phyloP scores from a whole-genome alignment of 1,139 yeast species.

The Pichia sp. region DNA sequence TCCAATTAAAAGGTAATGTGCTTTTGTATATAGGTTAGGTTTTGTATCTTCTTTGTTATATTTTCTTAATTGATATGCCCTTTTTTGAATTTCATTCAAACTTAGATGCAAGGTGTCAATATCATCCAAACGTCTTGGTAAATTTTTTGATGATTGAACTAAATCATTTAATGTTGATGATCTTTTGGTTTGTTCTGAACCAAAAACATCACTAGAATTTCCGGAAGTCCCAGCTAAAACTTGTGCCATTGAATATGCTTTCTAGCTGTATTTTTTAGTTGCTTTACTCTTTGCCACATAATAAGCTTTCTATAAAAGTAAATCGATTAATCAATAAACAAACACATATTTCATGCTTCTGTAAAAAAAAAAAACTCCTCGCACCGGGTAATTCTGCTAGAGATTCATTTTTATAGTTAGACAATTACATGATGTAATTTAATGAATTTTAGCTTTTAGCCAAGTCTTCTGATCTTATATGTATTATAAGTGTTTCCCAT shows the following conservation, averaged over 20 bases:
- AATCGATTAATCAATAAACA: too few relatives aligned
- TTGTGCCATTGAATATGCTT: conserved; percentile 3
- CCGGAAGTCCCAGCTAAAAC: neutral
- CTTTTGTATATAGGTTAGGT: conserved; percentile 58
- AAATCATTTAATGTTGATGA: conserved; percentile 46
- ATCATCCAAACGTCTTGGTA: conserved; percentile 60
- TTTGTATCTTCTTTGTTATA: conserved; percentile 31
- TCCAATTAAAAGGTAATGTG: conserved; percentile 85
- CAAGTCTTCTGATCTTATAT: too few relatives aligned
- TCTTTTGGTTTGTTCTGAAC: conserved; percentile 1
- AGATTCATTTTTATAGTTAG: too few relatives aligned
- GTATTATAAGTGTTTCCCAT: too few relatives aligned
- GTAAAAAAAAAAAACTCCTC: too few relatives aligned
- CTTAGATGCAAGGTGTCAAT: conserved; percentile 72
- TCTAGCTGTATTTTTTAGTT: too few relatives aligned
- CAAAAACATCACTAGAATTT: neutral
- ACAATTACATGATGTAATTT: too few relatives aligned
- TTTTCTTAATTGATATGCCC: conserved; percentile 57
- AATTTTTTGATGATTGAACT: conserved; percentile 61
- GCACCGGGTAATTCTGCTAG: too few relatives aligned
- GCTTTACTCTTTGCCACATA: too few relatives aligned
- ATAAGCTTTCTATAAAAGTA: too few relatives aligned
- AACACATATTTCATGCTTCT: too few relatives aligned
- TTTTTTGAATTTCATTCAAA: conserved; percentile 67
- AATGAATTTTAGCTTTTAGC: too few relatives aligned